These are phyloP conservation scores for Monoraphidium neglectum DNA, from an alignment of 139 green algal species.

Conservation along the genomic window DNA sequence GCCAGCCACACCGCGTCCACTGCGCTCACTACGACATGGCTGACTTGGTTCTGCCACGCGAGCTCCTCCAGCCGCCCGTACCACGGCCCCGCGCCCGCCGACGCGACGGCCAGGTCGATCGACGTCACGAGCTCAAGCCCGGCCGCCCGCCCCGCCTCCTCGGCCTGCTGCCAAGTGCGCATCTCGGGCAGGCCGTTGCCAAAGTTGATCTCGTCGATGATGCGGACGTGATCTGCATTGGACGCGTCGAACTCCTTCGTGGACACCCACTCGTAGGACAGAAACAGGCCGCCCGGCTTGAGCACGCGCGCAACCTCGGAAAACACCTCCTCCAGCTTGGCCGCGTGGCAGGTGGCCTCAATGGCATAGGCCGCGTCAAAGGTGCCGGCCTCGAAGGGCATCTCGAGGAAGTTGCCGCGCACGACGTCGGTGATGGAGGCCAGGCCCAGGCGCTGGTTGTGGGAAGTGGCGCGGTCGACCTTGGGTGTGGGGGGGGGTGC, in stretches of 20 bases:
- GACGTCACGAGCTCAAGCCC: conserved; percentile 33
- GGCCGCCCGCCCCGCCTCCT: conserved; percentile 80
- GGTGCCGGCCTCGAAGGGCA: conserved; percentile 84
- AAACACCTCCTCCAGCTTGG: conserved; percentile 82
- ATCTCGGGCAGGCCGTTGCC: conserved; percentile 98
- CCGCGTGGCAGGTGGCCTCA: conserved; percentile 96
- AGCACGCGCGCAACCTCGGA: conserved; percentile 90
- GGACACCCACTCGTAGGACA: conserved; percentile 97
- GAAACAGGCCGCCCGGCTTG: conserved; percentile 90
- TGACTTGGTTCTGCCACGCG: conserved; percentile 53
- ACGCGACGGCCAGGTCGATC: conserved; percentile 60
- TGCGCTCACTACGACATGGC: conserved; percentile 67
- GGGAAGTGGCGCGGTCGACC: conserved; percentile 78
- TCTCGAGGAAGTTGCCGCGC: conserved; percentile 94
- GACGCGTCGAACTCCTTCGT: conserved; percentile 83
- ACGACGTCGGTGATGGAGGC: conserved; percentile 76
- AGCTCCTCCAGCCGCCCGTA: conserved; percentile 51
- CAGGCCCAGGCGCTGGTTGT: conserved; percentile 84
- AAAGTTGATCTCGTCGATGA: conserved; percentile 97
- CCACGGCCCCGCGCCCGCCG: conserved; percentile 43
- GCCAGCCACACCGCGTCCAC: conserved; percentile 74
- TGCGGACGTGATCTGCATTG: conserved; percentile 86
- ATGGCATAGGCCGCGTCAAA: conserved; percentile 96
- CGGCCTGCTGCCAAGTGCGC: conserved; percentile 80
- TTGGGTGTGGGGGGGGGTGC: conserved; percentile 24